These are phyloP conservation scores for Wickerhamomyces hampshirensis DNA, from an alignment of 805 yeast species.

Conservation along the genomic window DNA sequence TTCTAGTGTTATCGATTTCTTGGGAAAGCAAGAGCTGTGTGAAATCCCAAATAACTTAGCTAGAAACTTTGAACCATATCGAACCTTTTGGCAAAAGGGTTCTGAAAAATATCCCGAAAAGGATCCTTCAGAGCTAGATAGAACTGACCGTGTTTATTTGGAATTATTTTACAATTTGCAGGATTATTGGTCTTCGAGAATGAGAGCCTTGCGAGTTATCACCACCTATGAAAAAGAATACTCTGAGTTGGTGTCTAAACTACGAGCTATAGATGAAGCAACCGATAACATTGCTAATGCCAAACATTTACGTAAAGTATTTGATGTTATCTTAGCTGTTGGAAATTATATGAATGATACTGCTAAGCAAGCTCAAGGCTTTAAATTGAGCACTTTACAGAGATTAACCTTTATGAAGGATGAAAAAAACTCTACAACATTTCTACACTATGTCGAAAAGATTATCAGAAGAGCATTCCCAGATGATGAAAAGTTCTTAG, in stretches of 20 bases:
- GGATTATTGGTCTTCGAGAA: constrained; percentile 68
- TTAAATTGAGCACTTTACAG: constrained; percentile 63
- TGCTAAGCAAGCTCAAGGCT: constrained; percentile 64
- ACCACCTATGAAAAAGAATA: constrained; percentile 62
- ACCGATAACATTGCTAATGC: constrained; percentile 50
- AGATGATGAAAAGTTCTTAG: constrained; percentile 54
- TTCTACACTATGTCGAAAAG: constrained; percentile 71
- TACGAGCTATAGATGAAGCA: constrained; percentile 56
- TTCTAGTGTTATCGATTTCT: constrained; percentile 60
- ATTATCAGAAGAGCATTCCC: constrained; percentile 63
- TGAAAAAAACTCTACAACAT: constrained; percentile 61
- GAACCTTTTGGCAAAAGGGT: constrained; percentile 39
- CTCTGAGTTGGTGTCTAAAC: constrained; percentile 50
- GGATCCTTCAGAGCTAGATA: constrained; percentile 52
- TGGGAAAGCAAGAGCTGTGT: constrained; percentile 58
- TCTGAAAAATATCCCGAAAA: constrained; percentile 41
- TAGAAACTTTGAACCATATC: constrained; percentile 59
- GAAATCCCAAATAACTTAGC: constrained; percentile 54
- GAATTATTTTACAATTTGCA: constrained; percentile 65
- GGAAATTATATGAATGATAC: constrained; percentile 79
- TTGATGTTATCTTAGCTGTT: constrained; percentile 62
- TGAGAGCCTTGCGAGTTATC: constrained; percentile 53
- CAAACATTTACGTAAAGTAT: constrained; percentile 47
- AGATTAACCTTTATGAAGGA: constrained; percentile 67
- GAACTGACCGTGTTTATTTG: constrained; percentile 66